A percentile compares a stretch with the other conserved stretches of the same genome.
Evolutionary conservation across 345 rosid species (phyloP).

Genomic region (Dovyalis caffra): DNA sequence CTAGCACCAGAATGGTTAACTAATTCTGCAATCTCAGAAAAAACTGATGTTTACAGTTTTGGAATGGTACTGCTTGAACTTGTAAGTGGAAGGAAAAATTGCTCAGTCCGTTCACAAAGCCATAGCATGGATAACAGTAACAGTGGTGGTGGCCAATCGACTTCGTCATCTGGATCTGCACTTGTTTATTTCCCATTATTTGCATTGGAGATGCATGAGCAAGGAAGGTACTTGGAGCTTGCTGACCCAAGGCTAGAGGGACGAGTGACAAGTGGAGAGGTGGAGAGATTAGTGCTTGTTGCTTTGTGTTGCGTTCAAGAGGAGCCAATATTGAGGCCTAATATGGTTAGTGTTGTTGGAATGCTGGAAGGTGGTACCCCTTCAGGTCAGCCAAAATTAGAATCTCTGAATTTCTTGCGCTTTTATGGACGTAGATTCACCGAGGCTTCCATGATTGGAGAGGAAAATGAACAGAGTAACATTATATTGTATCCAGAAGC

Average conservation of each 20-base stretch:
- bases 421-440: constrained; percentile 76
- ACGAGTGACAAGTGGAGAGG: constrained; percentile 50
- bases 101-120: constrained; percentile 17
- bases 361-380: constrained; percentile 42
- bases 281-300: constrained; percentile 17
- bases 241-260: constrained; percentile 79
- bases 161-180: constrained; percentile 18
- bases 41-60: constrained; percentile 29
- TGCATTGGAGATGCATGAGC: constrained; percentile 63
- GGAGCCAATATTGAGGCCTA: constrained; percentile 25
- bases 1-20: constrained; percentile 34
- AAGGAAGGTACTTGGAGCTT: constrained; percentile 60
- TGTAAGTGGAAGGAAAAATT: constrained; percentile 30
- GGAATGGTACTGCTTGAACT: constrained; percentile 32
- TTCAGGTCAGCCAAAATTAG: constrained; percentile 58
- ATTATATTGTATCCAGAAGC: constrained; percentile 30
- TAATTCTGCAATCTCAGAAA: constrained; percentile 23
- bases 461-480: constrained; percentile 32
- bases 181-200: constrained; percentile 68
- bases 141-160: constrained; percentile 19
- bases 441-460: constrained; percentile 66
- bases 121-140: constrained; percentile 15
- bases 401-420: constrained; percentile 77
- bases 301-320: constrained; percentile 32
- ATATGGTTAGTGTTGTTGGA: constrained; percentile 25